Evolutionary conservation across 1,284 basidiomycete genomes (phyloP).

Genomic region (Tilletiopsis washingtonensis): DNA sequence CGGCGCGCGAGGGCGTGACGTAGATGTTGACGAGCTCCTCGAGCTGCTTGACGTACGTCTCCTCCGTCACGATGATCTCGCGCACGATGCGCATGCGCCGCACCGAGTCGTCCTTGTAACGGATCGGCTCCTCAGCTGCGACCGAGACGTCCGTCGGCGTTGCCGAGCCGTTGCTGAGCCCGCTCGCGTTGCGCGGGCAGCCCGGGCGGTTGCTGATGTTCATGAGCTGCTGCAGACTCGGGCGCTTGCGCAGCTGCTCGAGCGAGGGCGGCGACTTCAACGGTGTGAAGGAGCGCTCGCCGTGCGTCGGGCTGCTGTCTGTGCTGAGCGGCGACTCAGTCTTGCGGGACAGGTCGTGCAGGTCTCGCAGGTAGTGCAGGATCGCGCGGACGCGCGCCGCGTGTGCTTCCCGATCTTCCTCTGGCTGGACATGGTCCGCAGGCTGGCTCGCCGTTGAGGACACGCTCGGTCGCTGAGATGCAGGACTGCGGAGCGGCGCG

Average conservation of each 20-base stretch:
- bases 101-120: constrained; percentile 38
- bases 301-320: background rate
- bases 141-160: background rate
- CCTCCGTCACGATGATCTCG: constrained; percentile 67
- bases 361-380: constrained; percentile 88
- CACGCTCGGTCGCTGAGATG: too few species aligned
- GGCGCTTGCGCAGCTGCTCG: background rate
- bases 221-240: background rate
- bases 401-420: constrained; percentile 47
- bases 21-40: constrained; percentile 92
- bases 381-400: constrained; percentile 72
- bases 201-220: background rate
- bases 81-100: constrained; percentile 42
- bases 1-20: constrained; percentile 71
- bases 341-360: constrained; percentile 64
- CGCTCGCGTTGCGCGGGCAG: background rate
- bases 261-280: background rate
- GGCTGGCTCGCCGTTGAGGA: background rate
- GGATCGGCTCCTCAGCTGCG: background rate
- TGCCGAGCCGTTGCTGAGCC: background rate
- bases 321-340: background rate
- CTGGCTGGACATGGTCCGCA: background rate
- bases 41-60: constrained; percentile 86
- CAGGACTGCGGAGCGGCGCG: too few species aligned
- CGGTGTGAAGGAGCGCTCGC: background rate